Percentiles rank a stretch among this genome's conserved stretches.
Evolutionary conservation across 768 basidiomycete genomes (phyloP).

Genomic region (Cubamyces lactineus): DNA sequence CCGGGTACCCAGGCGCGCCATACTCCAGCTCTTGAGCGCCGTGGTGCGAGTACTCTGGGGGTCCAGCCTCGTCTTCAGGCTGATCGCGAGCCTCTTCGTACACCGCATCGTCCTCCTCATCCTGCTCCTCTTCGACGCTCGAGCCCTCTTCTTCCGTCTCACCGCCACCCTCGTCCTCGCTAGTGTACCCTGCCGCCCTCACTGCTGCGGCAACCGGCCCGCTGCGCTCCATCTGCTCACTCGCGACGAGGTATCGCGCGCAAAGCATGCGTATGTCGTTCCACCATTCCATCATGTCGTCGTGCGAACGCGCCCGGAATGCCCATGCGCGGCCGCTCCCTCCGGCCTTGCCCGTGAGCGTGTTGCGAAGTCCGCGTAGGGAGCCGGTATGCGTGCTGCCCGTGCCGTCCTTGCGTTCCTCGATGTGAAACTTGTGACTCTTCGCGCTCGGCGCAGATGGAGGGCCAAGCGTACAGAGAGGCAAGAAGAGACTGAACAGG

Average conservation of each 20-base stretch:
- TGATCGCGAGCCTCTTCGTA: conserved; percentile 51
- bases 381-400: conserved; percentile 67
- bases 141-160: conserved; percentile 66
- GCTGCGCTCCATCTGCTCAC: conserved; percentile 88
- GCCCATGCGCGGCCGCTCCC: conserved; percentile 74
- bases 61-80: conserved; percentile 50
- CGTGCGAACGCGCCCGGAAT: conserved; percentile 85
- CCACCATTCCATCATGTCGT: conserved; percentile 99
- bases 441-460: conserved; percentile 68
- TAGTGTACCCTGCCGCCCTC: conserved; percentile 83
- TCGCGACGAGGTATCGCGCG: conserved; percentile 90
- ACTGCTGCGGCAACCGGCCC: conserved; percentile 95
- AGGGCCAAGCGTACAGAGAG: conserved; percentile 94
- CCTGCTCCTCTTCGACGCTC: conserved; percentile 52
- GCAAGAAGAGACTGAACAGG: conserved; percentile 87
- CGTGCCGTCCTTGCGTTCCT: conserved; percentile 82
- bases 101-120: conserved; percentile 51
- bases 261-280: conserved; percentile 95
- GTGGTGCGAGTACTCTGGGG: conserved; percentile 69
- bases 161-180: conserved; percentile 69
- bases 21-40: conserved; percentile 43
- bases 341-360: conserved; percentile 36
- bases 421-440: conserved; percentile 97
- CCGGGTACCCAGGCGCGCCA: conserved; percentile 37
- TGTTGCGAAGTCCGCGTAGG: conserved; percentile 39